Evolutionary conservation across 768 basidiomycete genomes (phyloP), one percentile per base, ranked within the genome.

Genomic region (Termitomyces bulborhizus): DNA sequence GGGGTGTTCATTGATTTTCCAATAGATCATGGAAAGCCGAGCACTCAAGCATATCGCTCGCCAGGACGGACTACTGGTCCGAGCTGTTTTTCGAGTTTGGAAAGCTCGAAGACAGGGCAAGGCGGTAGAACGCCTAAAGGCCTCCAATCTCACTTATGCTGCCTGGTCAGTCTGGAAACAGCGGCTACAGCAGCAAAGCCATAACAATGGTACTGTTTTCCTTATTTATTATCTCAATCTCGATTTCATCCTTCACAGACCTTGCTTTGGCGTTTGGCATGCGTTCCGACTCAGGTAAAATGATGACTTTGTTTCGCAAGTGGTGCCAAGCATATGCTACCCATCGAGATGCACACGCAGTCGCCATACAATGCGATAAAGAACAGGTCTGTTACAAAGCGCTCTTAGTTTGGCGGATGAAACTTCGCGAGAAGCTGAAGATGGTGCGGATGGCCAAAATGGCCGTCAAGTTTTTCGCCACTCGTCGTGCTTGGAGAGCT

Each of bases 41-140:
- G 87, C 82, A 11, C 67, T 72, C 55, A 86, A 81, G 54, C 78
- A 84, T 62, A 53, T 81, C 12, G 71, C 72, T 45, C 74, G 83
- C 43, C 84, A 82, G 62, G 81, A 88, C 53, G 73, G 73, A 51
- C 71, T 84, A 13, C 73, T 87, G 21, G 56, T 88, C 31, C 77
- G 78, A 44, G 86, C 83, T 29, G 71, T 85, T 45, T 68, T 76
- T 61, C 74, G 82, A 46, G 78, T 88, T 3, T 86, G 87, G 86
- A 85, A 79, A 60, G 83, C 87, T 21, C 79, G 78, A 39, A 85
- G 86, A 61, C 79, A 83, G 8, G 84, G 83, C 31, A 72, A 68
- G 48, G 72, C 83, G 29, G 72, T 89, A 11, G 80, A 80, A 54
- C 75, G 78, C 45, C 79, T 84, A 36, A 77, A 73, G 51, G 66